Conservation (phyloP, 2,329 filamentous ascomycete species). For the Xylariaceae sp. region DNA sequence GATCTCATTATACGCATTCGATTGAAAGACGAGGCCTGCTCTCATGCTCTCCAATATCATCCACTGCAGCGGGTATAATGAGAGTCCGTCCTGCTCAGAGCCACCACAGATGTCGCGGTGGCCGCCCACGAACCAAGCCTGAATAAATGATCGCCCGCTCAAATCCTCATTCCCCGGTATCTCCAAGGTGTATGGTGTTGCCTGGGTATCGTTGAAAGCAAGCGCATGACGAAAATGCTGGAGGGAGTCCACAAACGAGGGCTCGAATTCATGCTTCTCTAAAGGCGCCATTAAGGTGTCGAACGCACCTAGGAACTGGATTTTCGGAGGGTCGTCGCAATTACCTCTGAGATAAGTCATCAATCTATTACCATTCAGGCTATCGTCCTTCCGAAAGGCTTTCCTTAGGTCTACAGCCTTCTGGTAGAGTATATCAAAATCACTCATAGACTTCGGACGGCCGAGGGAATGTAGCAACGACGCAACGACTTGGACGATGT, state of each 20-base stretch:
- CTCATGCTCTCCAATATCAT: conserved; percentile 22
- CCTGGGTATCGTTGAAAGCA: conserved; percentile 19
- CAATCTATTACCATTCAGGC: conserved; percentile 9
- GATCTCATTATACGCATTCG: not conserved
- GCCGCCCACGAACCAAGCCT: conserved; percentile 22
- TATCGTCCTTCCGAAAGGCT: conserved; percentile 6
- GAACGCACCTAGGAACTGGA: conserved; percentile 16
- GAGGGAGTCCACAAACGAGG: conserved; percentile 13
- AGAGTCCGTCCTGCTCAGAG: conserved; percentile 18
- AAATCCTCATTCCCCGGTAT: not conserved
- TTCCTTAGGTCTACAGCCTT: conserved; percentile 3
- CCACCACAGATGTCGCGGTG: conserved; percentile 22
- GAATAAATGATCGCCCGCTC: conserved; percentile 8
- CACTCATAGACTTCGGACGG: conserved; percentile 8
- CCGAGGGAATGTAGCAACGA: conserved; percentile 17
- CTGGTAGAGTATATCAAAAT: conserved; percentile 22
- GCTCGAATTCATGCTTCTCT: conserved; percentile 23
- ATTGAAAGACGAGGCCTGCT: conserved; percentile 12
- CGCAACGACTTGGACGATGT: conserved; percentile 18
- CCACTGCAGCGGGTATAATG: conserved; percentile 22
- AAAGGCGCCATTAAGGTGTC: not conserved
- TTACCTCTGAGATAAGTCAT: conserved; percentile 4
- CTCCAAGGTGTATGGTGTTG: not conserved
- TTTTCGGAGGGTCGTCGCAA: conserved; percentile 6
- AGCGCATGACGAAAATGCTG: conserved; percentile 22